phyloP scores from a whole-genome alignment of 805 yeast species.

The Myxozyma mucilagina region DNA sequence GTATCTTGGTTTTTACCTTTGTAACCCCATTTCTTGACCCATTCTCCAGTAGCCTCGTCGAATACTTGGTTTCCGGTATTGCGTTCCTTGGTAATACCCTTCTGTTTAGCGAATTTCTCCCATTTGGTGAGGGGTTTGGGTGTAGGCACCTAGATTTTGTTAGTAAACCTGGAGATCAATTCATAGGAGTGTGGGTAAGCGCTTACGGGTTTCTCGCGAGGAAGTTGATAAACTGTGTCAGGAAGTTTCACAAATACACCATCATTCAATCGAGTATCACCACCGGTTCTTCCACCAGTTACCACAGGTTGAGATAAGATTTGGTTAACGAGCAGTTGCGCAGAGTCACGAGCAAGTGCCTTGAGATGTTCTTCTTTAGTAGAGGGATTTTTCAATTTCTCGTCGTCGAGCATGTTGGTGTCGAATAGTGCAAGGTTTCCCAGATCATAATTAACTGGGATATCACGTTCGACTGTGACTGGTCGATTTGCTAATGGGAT shows the following conservation, averaged over 20 bases:
- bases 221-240: constrained; percentile 74
- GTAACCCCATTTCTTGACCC: constrained; percentile 99
- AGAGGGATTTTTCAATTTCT: constrained; percentile 46
- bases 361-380: constrained; percentile 63
- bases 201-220: constrained; percentile 80
- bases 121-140: constrained; percentile 90
- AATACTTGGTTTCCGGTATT: constrained; percentile 85
- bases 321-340: constrained; percentile 88
- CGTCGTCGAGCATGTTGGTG: constrained; percentile 75
- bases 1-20: constrained; percentile 90
- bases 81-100: constrained; percentile 84
- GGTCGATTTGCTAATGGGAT: constrained; percentile 46
- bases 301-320: constrained; percentile 84
- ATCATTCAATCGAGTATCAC: constrained; percentile 58
- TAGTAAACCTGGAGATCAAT: not conserved
- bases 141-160: constrained; percentile 60
- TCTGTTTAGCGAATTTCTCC: constrained; percentile 94
- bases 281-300: constrained; percentile 73
- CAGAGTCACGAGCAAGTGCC: constrained; percentile 81
- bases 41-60: constrained; percentile 86
- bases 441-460: constrained; percentile 84
- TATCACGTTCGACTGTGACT: constrained; percentile 85
- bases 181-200: not conserved
- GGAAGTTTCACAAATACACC: constrained; percentile 84
- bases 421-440: constrained; percentile 92